A percentile compares a stretch with the other conserved stretches of the same genome.
Conservation (phyloP, 495 filamentous ascomycete species). For the Neurospora sp. region DNA sequence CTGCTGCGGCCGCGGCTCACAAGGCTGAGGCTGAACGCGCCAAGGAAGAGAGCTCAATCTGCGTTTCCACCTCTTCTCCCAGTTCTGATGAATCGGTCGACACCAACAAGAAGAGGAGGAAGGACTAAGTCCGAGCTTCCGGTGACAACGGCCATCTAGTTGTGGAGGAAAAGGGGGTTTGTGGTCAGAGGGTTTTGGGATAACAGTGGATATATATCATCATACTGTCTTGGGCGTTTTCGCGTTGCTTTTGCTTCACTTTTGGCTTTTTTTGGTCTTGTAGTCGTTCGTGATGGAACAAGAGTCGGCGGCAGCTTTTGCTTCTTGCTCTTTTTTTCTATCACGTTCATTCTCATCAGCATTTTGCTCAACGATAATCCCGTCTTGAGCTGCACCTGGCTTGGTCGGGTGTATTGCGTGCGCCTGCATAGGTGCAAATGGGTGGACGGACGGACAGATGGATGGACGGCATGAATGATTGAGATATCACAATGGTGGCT, state of each 20-base stretch:
- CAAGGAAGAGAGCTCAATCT: conserved; percentile 2
- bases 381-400: neutral
- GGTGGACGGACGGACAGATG: neutral
- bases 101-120: conserved; percentile 2
- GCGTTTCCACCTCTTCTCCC: conserved; percentile 1
- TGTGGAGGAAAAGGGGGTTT: neutral
- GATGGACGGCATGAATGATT: neutral
- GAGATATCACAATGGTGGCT: neutral
- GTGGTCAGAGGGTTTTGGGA: neutral
- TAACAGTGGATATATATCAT: conserved; percentile 5
- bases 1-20: neutral
- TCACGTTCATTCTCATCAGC: neutral
- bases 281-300: conserved; percentile 1
- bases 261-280: neutral
- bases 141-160: neutral
- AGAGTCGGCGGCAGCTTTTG: neutral
- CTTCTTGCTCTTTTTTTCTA: neutral
- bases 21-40: conserved; percentile 2
- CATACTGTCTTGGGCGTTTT: neutral
- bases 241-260: neutral
- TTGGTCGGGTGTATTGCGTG: neutral
- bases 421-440: neutral
- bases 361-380: neutral
- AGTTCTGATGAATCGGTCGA: neutral
- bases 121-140: conserved; percentile 3